These are phyloP conservation scores for Jackrogersella multiformis DNA, from an alignment of 495 filamentous ascomycete genomes.

Conservation along the genomic window DNA sequence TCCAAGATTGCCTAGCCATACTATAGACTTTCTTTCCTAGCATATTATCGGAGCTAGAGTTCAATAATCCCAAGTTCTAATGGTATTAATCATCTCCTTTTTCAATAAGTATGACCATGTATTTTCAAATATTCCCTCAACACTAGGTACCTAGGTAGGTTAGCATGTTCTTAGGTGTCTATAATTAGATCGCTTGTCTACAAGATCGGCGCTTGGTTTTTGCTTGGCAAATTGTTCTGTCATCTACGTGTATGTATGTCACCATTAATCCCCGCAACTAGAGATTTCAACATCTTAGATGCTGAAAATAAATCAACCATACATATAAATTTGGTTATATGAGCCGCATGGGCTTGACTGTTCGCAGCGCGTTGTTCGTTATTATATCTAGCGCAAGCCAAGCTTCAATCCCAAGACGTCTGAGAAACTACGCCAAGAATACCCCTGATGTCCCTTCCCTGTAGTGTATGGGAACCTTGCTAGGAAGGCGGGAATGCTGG, in stretches of 20 bases:
- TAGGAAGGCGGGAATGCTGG: conserved; percentile 2
- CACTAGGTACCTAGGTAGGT: no score
- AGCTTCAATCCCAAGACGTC: conserved; percentile 44
- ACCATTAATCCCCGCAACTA: not conserved
- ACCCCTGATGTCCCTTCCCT: conserved; percentile 41
- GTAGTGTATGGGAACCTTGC: no score
- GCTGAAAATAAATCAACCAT: conserved; percentile 16
- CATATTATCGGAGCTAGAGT: no score
- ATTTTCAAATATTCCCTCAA: no score
- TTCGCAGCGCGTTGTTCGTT: conserved; percentile 14
- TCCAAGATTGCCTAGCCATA: no score
- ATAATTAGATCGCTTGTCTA: conserved; percentile 30
- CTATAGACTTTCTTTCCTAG: no score
- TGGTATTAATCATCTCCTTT: no score
- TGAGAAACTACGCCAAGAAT: conserved; percentile 38
- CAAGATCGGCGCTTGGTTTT: conserved; percentile 17
- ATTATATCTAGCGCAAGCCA: conserved; percentile 23
- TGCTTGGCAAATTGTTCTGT: conserved; percentile 17
- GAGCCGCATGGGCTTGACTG: conserved; percentile 30
- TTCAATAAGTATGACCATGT: no score
- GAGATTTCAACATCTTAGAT: conserved; percentile 4
- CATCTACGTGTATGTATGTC: not conserved
- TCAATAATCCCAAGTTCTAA: no score
- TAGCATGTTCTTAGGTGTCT: conserved; percentile 8
- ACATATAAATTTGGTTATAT: conserved; percentile 4